phyloP scores from a whole-genome alignment of 2,329 filamentous ascomycete species.

The Fusarium sp. region DNA sequence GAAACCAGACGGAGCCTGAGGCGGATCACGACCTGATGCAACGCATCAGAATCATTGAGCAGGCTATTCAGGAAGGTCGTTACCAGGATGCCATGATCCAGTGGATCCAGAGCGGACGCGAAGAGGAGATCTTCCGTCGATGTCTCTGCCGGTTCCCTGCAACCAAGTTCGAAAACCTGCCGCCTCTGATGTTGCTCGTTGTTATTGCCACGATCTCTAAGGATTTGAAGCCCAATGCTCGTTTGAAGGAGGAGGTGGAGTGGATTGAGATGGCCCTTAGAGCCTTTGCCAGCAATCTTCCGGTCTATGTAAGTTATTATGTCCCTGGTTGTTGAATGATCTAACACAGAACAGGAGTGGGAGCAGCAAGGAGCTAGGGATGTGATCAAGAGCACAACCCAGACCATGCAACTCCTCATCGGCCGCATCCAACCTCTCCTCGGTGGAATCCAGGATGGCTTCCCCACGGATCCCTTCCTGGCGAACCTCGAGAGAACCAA shows the following conservation, averaged over 20 bases:
- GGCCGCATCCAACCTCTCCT: conserved; percentile 52
- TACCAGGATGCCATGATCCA: conserved; percentile 73
- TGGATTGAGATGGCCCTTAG: conserved; percentile 73
- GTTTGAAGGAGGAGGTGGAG: conserved; percentile 66
- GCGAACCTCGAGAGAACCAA: conserved; percentile 53
- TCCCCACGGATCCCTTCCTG: conserved; percentile 56
- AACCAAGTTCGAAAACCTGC: conserved; percentile 64
- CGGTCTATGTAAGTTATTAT: conserved; percentile 61
- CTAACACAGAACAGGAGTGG: conserved; percentile 52
- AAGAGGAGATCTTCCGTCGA: conserved; percentile 71
- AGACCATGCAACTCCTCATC: conserved; percentile 55
- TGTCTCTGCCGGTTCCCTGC: conserved; percentile 55
- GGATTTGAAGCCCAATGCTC: conserved; percentile 64
- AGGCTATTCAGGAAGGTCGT: conserved; percentile 70
- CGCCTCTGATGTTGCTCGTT: conserved; percentile 72
- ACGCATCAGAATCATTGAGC: conserved; percentile 70
- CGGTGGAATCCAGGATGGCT: conserved; percentile 51
- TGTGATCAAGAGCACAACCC: conserved; percentile 54
- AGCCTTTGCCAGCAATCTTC: conserved; percentile 62
- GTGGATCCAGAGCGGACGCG: conserved; percentile 74
- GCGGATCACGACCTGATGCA: conserved; percentile 65
- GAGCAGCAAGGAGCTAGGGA: conserved; percentile 52
- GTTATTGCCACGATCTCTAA: conserved; percentile 74
- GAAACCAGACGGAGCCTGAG: conserved; percentile 51
- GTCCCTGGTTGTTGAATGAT: neutral